Conservation (phyloP, 2,329 filamentous ascomycete genomes). For the Xylaria hypoxylon region DNA sequence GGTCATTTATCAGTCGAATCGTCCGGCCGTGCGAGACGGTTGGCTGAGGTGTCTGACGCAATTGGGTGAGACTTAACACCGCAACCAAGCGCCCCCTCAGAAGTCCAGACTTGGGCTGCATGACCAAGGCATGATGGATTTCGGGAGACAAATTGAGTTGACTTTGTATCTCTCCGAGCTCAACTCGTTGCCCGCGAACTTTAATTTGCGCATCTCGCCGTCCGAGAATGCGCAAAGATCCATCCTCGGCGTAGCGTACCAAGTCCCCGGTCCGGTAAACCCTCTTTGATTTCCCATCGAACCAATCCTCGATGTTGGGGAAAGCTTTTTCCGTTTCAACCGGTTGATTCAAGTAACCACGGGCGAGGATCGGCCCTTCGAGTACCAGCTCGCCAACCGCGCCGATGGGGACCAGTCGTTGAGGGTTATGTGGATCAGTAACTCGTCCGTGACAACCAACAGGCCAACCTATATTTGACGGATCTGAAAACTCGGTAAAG, state of each 20-base stretch:
- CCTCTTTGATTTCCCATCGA: slow-evolving; percentile 6
- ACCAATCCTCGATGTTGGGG: slow-evolving; percentile 11
- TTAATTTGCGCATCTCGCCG: slow-evolving; percentile 28
- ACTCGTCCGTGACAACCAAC: slow-evolving; percentile 24
- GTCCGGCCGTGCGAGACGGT: neutral
- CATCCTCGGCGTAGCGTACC: slow-evolving; percentile 22
- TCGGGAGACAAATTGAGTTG: slow-evolving; percentile 22
- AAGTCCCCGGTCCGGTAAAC: slow-evolving; percentile 25
- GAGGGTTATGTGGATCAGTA: slow-evolving; percentile 8
- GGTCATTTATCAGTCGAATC: slow-evolving; percentile 3
- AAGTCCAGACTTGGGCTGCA: slow-evolving; percentile 25
- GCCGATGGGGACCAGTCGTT: slow-evolving; percentile 19
- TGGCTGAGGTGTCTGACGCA: neutral
- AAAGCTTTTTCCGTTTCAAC: slow-evolving; percentile 21
- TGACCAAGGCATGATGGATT: slow-evolving; percentile 19
- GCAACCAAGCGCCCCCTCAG: slow-evolving; percentile 16
- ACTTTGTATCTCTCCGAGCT: slow-evolving; percentile 27
- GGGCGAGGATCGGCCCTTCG: slow-evolving; percentile 24
- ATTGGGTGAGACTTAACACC: slow-evolving; percentile 12
- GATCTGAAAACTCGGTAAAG: slow-evolving; percentile 9
- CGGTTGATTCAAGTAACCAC: slow-evolving; percentile 24
- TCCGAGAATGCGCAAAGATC: slow-evolving; percentile 26
- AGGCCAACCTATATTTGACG: slow-evolving; percentile 29
- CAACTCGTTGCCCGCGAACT: slow-evolving; percentile 27
- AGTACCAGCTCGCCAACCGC: slow-evolving; percentile 23